Evolutionary conservation across 129 eudicot species (phyloP).

Genomic region (Oenanthe sinensis): DNA sequence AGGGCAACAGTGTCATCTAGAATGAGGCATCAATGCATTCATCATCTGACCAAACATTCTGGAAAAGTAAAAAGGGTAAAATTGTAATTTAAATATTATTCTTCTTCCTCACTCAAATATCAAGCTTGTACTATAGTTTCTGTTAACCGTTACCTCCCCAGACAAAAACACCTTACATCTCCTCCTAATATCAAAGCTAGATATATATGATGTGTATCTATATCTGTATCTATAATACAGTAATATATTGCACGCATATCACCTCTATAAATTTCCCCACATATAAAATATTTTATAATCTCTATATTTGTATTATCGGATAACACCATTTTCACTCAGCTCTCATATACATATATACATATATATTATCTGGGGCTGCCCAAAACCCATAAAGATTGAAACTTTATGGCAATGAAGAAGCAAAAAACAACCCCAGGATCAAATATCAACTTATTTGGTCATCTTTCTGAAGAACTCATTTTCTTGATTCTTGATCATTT

Average conservation of each 20-base stretch:
- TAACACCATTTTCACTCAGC: background rate
- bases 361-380: background rate
- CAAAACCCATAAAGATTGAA: background rate
- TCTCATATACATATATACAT: background rate
- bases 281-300: constrained; percentile 1
- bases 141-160: constrained; percentile 54
- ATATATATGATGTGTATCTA: background rate
- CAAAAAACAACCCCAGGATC: constrained; percentile 27
- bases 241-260: background rate
- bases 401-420: constrained; percentile 44
- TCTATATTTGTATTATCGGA: background rate
- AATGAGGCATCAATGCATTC: background rate
- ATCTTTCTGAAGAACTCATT: constrained; percentile 63
- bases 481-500: constrained; percentile 65
- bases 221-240: background rate
- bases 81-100: constrained; percentile 18
- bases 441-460: constrained; percentile 39
- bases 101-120: constrained; percentile 34
- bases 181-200: background rate
- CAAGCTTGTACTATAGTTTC: constrained; percentile 36
- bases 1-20: constrained; percentile 19
- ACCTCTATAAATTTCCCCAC: background rate
- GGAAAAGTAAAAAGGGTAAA: constrained; percentile 22
- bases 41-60: constrained; percentile 14
- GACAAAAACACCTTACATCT: background rate